Evolutionary conservation across 1,139 yeast species (phyloP), one percentile per base, ranked within the genome.

Genomic region (Yamadazyma songkhlaensis): DNA sequence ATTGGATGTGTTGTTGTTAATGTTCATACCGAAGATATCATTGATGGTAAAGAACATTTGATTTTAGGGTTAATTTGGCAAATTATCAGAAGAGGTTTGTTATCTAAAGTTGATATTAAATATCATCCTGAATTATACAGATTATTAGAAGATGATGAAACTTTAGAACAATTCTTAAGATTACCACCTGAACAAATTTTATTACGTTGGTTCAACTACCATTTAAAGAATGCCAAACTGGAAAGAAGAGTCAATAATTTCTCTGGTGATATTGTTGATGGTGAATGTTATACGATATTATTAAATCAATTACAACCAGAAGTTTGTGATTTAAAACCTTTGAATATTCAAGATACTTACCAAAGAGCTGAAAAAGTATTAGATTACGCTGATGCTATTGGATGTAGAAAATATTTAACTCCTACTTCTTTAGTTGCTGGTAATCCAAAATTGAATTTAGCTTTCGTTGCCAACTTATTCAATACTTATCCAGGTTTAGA

Each of bases 1-100:
- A 92, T 92, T 64, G 98, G 97, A 14, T 92, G 97, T 72, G 87
- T 92, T 39, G 98, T 92, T 35, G 97, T 94, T 37, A 92, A 92
- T 59, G 97, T 92, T 35, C 97, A 92, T 54, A 86, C 97, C 4
- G 97, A 92, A 60, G 97, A 92, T 62, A 87, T 92, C 43, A 89
- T 90, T 51, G 97, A 90, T 52, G 98, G 99, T 51, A 87, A 85
- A 53, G 99, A 92, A 64, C 97, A 92, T 62, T 77, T 92, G 60
- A 88, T 92, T 47, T 72, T 92, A 50, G 99, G 99, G 43, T 77
- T 94, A 44, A 90, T 92, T 53, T 92, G 99, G 99, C 99, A 92
- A 69, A 85, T 94, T 53, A 94, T 92, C 51, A 84, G 98, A 64
- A 82, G 96, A 63, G 99, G 98, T 33, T 72, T 92, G 57, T 79